Conservation (phyloP, 1,284 basidiomycete genomes). For the Abortiporus biennis region DNA sequence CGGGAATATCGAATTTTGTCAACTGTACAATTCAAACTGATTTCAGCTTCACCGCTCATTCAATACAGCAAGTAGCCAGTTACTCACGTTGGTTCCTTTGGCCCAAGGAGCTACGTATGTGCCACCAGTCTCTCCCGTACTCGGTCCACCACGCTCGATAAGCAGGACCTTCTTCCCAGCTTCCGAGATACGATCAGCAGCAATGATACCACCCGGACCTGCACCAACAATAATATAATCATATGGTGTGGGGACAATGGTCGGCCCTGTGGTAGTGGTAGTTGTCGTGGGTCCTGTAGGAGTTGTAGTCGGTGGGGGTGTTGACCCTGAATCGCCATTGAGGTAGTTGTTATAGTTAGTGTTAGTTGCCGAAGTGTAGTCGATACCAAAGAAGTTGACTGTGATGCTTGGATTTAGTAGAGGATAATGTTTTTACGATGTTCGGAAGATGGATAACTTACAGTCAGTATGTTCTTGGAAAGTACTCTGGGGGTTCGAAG, state of each 20-base stretch:
- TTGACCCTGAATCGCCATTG: slow-evolving; percentile 33
- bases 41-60: background rate
- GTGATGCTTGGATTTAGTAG: too few relatives aligned
- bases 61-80: background rate
- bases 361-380: slow-evolving; percentile 42
- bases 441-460: slow-evolving; percentile 16
- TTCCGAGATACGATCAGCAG: slow-evolving; percentile 54
- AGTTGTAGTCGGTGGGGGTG: slow-evolving; percentile 17
- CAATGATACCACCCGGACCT: slow-evolving; percentile 42
- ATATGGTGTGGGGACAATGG: slow-evolving; percentile 37
- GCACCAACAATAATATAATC: slow-evolving; percentile 61
- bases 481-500: slow-evolving; percentile 30
- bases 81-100: slow-evolving; percentile 38
- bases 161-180: slow-evolving; percentile 58
- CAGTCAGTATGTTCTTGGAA: slow-evolving; percentile 42
- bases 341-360: slow-evolving; percentile 45
- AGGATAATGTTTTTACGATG: background rate
- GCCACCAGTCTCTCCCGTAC: slow-evolving; percentile 55
- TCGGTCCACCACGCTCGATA: slow-evolving; percentile 57
- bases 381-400: slow-evolving; percentile 57
- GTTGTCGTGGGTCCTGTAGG: slow-evolving; percentile 21
- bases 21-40: too few relatives aligned
- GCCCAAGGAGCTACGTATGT: slow-evolving; percentile 50
- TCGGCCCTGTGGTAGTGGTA: slow-evolving; percentile 31
- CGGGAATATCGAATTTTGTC: slow-evolving; percentile 62